Evolutionary conservation across 352 stramenopile species (phyloP).

Genomic region (Blastocystis sp.): DNA sequence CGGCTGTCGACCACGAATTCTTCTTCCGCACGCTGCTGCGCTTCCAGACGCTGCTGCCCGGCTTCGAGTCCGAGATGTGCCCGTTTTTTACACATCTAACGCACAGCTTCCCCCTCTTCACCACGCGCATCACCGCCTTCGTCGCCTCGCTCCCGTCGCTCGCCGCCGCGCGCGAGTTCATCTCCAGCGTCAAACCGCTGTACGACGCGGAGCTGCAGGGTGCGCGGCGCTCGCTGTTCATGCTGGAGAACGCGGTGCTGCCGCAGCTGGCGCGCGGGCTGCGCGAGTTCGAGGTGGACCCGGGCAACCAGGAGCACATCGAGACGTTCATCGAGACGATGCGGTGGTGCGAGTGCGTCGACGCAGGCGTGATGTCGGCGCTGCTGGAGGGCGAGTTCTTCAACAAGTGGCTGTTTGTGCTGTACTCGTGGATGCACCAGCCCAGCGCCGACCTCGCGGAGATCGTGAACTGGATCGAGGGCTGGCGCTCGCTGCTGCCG

Average conservation of each 20-base stretch:
- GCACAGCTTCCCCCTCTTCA: not conserved
- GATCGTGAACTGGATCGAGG: conserved; percentile 80
- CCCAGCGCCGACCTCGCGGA: conserved; percentile 75
- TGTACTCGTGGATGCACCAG: conserved; percentile 78
- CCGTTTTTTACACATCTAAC: not conserved
- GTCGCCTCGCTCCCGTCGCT: not conserved
- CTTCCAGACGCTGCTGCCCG: conserved; percentile 20
- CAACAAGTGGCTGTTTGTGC: conserved; percentile 81
- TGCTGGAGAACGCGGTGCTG: not conserved
- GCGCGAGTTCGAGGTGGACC: conserved; percentile 80
- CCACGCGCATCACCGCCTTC: not conserved
- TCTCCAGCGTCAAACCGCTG: conserved; percentile 6
- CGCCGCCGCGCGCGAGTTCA: not conserved
- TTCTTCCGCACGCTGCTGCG: conserved; percentile 33
- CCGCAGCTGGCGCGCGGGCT: not conserved
- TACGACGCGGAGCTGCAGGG: not conserved
- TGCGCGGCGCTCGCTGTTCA: not conserved
- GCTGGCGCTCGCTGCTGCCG: conserved; percentile 82
- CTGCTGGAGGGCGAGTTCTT: conserved; percentile 85
- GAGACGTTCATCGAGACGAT: conserved; percentile 78
- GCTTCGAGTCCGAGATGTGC: conserved; percentile 13
- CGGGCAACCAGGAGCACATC: conserved; percentile 76
- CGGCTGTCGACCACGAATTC: not conserved
- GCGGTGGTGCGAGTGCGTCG: conserved; percentile 78
- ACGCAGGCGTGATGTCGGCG: conserved; percentile 77